Percentiles rank a stretch among this genome's conserved stretches.
These are phyloP conservation scores for Termitomyces sp. DNA, from an alignment of 768 basidiomycete genomes.

Conservation along the genomic window DNA sequence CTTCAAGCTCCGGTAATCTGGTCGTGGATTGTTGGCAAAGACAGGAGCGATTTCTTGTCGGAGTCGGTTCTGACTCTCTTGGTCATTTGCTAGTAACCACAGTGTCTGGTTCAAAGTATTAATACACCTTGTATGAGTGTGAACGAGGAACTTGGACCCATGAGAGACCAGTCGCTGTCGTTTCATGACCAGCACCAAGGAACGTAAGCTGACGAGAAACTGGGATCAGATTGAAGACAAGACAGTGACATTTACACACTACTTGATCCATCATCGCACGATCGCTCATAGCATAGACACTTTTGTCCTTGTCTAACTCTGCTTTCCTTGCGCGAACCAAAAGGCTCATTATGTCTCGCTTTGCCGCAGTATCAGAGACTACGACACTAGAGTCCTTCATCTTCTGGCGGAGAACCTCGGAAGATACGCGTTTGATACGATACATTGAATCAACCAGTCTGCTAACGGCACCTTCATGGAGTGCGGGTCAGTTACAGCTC, in stretches of 20 bases:
- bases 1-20: conserved; percentile 35
- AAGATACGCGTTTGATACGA: conserved; percentile 34
- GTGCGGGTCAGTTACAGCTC: not conserved
- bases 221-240: not conserved
- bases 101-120: conserved; percentile 28
- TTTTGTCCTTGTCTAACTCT: conserved; percentile 26
- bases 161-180: conserved; percentile 40
- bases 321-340: conserved; percentile 38
- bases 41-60: conserved; percentile 45
- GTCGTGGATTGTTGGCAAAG: conserved; percentile 25
- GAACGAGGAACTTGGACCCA: conserved; percentile 30
- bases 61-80: conserved; percentile 40
- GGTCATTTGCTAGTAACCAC: conserved; percentile 48
- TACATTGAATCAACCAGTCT: conserved; percentile 24
- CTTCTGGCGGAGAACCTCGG: conserved; percentile 34
- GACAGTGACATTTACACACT: conserved; percentile 19
- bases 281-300: conserved; percentile 39
- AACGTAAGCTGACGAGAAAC: conserved; percentile 33
- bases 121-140: not conserved
- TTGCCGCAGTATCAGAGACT: conserved; percentile 30
- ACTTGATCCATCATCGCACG: conserved; percentile 48
- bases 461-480: not conserved
- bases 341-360: conserved; percentile 49
- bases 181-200: conserved; percentile 40
- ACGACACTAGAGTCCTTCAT: conserved; percentile 27